These are phyloP conservation scores for Phytophthora brassicae DNA, from an alignment of 352 stramenopile species.

Conservation along the genomic window DNA sequence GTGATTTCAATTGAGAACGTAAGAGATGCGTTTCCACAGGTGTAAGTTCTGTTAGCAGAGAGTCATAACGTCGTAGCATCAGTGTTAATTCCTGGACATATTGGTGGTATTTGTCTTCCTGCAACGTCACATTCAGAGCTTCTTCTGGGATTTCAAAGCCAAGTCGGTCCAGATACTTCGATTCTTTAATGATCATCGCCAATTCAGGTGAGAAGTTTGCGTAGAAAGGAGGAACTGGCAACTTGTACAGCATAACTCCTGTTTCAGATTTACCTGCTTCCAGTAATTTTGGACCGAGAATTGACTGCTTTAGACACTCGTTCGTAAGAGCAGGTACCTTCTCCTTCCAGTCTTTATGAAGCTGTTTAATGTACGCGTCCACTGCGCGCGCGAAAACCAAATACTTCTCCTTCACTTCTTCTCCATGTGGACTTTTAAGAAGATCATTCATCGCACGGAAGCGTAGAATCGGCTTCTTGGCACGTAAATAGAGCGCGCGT, in stretches of 20 bases:
- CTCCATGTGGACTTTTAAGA: constrained; percentile 87
- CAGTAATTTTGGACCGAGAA: constrained; percentile 84
- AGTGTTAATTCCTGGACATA: constrained; percentile 91
- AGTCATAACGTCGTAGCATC: constrained; percentile 93
- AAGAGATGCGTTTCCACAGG: constrained; percentile 91
- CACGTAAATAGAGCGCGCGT: constrained; percentile 83
- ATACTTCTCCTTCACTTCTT: constrained; percentile 95
- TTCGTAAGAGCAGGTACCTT: constrained; percentile 87
- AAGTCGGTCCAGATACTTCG: constrained; percentile 94
- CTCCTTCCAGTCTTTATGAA: constrained; percentile 93
- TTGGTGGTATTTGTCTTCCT: constrained; percentile 96
- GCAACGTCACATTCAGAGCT: constrained; percentile 94
- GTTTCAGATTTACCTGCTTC: constrained; percentile 78
- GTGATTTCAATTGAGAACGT: constrained; percentile 85
- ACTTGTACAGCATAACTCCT: constrained; percentile 73
- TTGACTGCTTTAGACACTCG: constrained; percentile 93
- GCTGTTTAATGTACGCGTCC: constrained; percentile 91
- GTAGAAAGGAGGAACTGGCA: constrained; percentile 91
- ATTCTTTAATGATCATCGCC: constrained; percentile 95
- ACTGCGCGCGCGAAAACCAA: constrained; percentile 92
- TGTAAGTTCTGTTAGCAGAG: constrained; percentile 76
- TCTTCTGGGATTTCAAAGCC: constrained; percentile 95
- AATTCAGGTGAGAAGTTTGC: constrained; percentile 94
- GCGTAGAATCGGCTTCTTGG: constrained; percentile 94
- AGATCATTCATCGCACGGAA: constrained; percentile 94